Percentiles rank a stretch among this genome's conserved stretches.
phyloP scores from a whole-genome alignment of 352 stramenopile genomes.

The Peronospora belbahrii region DNA sequence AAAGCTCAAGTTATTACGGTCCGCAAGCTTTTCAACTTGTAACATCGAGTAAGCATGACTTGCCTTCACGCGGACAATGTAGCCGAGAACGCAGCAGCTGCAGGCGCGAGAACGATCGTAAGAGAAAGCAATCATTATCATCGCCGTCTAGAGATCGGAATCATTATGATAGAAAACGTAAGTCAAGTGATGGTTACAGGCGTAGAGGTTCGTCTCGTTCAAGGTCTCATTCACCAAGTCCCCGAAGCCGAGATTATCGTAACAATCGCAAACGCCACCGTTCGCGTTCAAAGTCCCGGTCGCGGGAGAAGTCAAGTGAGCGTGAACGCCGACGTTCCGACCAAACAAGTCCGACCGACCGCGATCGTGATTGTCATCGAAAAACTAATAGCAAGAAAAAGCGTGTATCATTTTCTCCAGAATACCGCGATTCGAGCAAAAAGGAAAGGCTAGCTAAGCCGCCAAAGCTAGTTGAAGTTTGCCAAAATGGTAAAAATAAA shows the following conservation, averaged over 20 bases:
- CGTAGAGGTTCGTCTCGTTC: slow-evolving; percentile 27
- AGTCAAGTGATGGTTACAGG: slow-evolving; percentile 14
- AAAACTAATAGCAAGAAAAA: slow-evolving; percentile 4
- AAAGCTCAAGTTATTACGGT: slow-evolving; percentile 32
- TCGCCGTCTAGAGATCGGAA: slow-evolving; percentile 12
- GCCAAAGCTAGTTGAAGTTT: slow-evolving; percentile 11
- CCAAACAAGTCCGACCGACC: not conserved
- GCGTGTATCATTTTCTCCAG: slow-evolving; percentile 10
- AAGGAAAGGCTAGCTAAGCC: slow-evolving; percentile 4
- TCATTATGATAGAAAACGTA: slow-evolving; percentile 8
- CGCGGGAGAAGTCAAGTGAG: slow-evolving; percentile 21
- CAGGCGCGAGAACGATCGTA: slow-evolving; percentile 15
- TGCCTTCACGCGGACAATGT: slow-evolving; percentile 6
- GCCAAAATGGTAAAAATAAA: slow-evolving; percentile 12
- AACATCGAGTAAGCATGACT: slow-evolving; percentile 15
- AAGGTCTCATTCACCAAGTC: slow-evolving; percentile 24
- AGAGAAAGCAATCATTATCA: slow-evolving; percentile 17
- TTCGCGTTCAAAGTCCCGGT: slow-evolving; percentile 21
- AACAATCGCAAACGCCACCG: slow-evolving; percentile 10
- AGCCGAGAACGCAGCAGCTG: slow-evolving; percentile 10
- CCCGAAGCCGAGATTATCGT: slow-evolving; percentile 14
- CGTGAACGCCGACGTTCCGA: slow-evolving; percentile 13
- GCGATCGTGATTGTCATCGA: slow-evolving; percentile 15
- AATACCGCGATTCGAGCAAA: slow-evolving; percentile 4
- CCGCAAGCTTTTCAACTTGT: slow-evolving; percentile 13